Evolutionary conservation across 371 early-diverging fungal species (phyloP), one percentile per base, ranked within the genome.

Genomic region (Mucor lusitanicus): DNA sequence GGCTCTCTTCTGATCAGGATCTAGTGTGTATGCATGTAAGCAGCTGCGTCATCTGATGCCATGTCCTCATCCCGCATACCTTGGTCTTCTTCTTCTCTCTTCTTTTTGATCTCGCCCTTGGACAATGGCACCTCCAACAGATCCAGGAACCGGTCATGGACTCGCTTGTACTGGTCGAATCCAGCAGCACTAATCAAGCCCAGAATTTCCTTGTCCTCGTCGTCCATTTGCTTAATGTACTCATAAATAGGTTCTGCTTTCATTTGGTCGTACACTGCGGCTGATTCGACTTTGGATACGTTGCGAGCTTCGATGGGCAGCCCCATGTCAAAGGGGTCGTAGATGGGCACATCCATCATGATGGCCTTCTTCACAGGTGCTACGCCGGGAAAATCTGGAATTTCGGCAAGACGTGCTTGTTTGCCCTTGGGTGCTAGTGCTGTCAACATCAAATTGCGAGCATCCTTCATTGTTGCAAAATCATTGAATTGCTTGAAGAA

Each of bases 91-190:
- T 61, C 67, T 19, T 73, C 65, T 33, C 74, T 55, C 28, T 62
- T 68, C 55, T 67, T 71, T 46, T 77, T 77, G 12, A 69, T 30
- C 19, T 73, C 65, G 6, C 59, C 60, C 59, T 77, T 77, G 5
- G 74, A 67, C 28, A 77, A 57, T 7, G 70, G 70, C 8, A 74
- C 64, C 62, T 77, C 71, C 6, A 77, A 58, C 0, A 77, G 35
- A 33, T 74, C 71, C 15, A 65, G 57, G 37, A 77, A 74, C 30
- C 74, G 63, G 64, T 77, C 72, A 59, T 59, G 59, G 1, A 74
- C 65, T 28, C 70, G 60, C 44, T 73, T 69, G 19, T 73, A 67
- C 32, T 69, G 70, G 59, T 70, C 70, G 37, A 70, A 74, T 23
- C 67, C 70, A 7, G 61, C 67, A 3, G 64, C 66, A 60, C 66